phyloP scores from a whole-genome alignment of 371 early-diverging fungal species.

The Synchytrium microbalum region DNA sequence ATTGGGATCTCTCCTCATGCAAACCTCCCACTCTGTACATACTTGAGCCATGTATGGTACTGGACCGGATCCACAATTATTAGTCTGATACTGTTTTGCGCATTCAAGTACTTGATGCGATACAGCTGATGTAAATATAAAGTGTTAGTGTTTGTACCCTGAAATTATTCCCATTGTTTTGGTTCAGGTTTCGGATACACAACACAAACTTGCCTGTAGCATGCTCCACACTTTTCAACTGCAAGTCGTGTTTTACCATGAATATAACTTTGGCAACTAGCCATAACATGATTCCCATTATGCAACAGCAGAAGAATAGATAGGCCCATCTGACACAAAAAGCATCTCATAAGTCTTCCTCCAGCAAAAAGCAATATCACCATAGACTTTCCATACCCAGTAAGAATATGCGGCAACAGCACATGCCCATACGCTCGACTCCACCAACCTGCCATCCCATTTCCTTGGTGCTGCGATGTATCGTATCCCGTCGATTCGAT shows the following conservation, averaged over 20 bases:
- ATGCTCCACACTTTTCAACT: background rate
- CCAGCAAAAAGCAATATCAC: no score
- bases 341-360: no score
- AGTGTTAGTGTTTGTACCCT: background rate
- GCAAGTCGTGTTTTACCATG: background rate
- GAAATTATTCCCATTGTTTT: background rate
- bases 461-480: no score
- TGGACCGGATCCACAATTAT: slow-evolving; percentile 65
- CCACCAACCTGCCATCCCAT: no score
- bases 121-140: slow-evolving; percentile 21
- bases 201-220: background rate
- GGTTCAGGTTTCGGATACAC: background rate
- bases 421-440: no score
- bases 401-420: no score
- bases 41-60: slow-evolving; percentile 70
- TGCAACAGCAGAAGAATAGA: background rate
- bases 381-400: no score
- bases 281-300: background rate
- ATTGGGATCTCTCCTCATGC: slow-evolving; percentile 67
- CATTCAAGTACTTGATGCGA: slow-evolving; percentile 62
- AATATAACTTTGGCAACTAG: background rate
- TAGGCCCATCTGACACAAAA: background rate
- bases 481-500: no score
- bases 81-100: slow-evolving; percentile 57
- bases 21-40: slow-evolving; percentile 71